These are phyloP conservation scores for Scopulariopsis brevicaulis DNA, from an alignment of 2,329 filamentous ascomycete genomes.

Conservation along the genomic window DNA sequence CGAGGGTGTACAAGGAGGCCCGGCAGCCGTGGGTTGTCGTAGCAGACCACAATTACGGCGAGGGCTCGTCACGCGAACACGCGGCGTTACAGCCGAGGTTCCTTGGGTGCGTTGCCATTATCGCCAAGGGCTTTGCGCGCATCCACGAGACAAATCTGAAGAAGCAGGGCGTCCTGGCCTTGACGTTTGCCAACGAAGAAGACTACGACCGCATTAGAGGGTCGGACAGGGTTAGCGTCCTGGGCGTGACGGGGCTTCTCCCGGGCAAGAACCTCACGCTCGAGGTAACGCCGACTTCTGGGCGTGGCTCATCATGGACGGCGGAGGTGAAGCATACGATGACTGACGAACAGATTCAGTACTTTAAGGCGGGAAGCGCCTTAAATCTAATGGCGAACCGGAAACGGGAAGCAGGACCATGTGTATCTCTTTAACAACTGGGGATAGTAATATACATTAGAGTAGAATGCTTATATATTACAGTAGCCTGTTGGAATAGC, in stretches of 20 bases:
- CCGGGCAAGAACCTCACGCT: neutral
- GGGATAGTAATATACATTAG: too few species aligned
- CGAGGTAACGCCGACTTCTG: neutral
- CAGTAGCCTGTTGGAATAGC: too few species aligned
- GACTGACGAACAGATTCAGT: neutral
- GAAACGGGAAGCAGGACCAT: neutral
- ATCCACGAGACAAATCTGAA: slow-evolving; percentile 99
- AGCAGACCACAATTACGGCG: slow-evolving; percentile 99
- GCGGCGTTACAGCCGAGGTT: slow-evolving; percentile 95
- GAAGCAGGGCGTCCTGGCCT: slow-evolving; percentile 99
- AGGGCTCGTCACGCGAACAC: slow-evolving; percentile 95
- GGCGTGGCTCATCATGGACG: neutral
- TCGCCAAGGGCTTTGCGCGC: slow-evolving; percentile 91
- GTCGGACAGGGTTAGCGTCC: slow-evolving; percentile 59
- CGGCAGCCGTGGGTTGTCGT: slow-evolving; percentile 94
- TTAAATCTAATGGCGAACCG: neutral
- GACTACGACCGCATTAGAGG: slow-evolving; percentile 97
- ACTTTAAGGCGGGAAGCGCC: neutral
- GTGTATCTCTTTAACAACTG: neutral
- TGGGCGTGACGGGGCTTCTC: neutral
- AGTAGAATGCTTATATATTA: too few species aligned
- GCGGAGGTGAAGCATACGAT: neutral
- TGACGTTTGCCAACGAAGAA: slow-evolving; percentile 87
- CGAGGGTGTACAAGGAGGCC: slow-evolving; percentile 97
- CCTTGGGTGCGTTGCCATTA: slow-evolving; percentile 93